Base-by-base conservation (phyloP, 2,329 filamentous ascomycete species). In the Beauveria medogensis region DNA sequence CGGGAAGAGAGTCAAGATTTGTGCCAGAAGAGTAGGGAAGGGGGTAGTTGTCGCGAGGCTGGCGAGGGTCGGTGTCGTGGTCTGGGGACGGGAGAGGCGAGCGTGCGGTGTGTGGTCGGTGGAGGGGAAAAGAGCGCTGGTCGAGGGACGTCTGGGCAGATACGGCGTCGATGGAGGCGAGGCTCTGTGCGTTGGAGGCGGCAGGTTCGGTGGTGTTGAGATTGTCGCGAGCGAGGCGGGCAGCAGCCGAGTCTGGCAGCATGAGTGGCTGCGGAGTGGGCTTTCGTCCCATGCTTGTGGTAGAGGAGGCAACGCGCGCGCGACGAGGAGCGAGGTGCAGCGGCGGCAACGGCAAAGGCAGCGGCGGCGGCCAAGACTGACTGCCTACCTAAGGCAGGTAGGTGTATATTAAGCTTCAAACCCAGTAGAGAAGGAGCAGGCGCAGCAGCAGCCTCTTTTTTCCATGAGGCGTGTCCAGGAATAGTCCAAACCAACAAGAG, bases 211-310 rank as follows among this genome's bases (percentile, higher is more conserved):
- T 18, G 47, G 26, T 57, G 48, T 28, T 37, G 18, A 43, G 56
- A 62, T 63, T 44, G 63, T 65, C 54, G 63, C 64, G 62, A 62
- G 55, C 59, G 64, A 64, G 20, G 63, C 64, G 63, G 64, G 69
- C 64, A 67, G 68, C 66, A 64, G 67, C 71, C 65, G 72, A 67
- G 64, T 76, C 76, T 68, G 76, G 74, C 73, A 84, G 76, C 70
- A 78, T 73, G 74, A 84, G 78, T 73, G 82, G 81, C 76, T 83
- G 78, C 66, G 81, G 82, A 73, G 78, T 80, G 69, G 79, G 74
- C 74, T 83, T 85, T 72, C 82, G 82, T 74, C 77, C 81, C 82
- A 84, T 84, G 48, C 48, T 59, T 51, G 56, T 41, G 53, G 46
- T 26, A 26, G 43, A 57, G 43, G 43, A 47, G 54, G 37, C 28